phyloP scores from a whole-genome alignment of 176 grass and related monocot species.

The Dendrocalamus sinicus region DNA sequence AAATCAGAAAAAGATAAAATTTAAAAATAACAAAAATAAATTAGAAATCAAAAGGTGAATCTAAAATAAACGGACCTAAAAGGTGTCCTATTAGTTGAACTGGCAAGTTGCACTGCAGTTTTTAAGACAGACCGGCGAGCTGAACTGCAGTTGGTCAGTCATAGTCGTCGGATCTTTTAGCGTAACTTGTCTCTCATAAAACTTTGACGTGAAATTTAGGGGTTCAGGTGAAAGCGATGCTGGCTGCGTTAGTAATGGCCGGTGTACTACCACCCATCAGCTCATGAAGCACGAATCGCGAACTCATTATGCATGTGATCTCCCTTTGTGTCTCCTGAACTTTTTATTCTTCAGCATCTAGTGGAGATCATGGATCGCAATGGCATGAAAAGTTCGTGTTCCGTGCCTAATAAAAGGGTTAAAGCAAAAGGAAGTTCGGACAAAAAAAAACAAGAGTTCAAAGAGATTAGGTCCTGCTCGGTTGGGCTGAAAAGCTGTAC shows the following conservation, averaged over 20 bases:
- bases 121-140: not conserved
- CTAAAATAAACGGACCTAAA: no score
- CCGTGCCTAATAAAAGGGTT: constrained; percentile 42
- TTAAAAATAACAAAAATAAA: no score
- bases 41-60: no score
- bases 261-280: not conserved
- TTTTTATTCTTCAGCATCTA: not conserved
- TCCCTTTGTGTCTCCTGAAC: not conserved
- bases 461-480: not conserved
- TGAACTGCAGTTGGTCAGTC: not conserved
- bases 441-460: not conserved
- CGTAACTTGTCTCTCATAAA: constrained; percentile 18
- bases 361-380: constrained; percentile 23
- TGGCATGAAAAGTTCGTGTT: constrained; percentile 11
- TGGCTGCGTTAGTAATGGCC: not conserved
- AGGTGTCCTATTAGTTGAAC: not conserved
- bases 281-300: not conserved
- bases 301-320: constrained; percentile 10
- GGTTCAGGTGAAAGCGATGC: constrained; percentile 30
- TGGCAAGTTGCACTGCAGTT: not conserved
- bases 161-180: not conserved
- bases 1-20: no score
- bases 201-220: constrained; percentile 39
- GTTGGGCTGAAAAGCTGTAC: no score
- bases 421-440: constrained; percentile 16